Percentiles rank a stretch among this genome's conserved stretches.
Conservation (phyloP, 495 filamentous ascomycete species). For the Trichoderma orchidacearum region DNA sequence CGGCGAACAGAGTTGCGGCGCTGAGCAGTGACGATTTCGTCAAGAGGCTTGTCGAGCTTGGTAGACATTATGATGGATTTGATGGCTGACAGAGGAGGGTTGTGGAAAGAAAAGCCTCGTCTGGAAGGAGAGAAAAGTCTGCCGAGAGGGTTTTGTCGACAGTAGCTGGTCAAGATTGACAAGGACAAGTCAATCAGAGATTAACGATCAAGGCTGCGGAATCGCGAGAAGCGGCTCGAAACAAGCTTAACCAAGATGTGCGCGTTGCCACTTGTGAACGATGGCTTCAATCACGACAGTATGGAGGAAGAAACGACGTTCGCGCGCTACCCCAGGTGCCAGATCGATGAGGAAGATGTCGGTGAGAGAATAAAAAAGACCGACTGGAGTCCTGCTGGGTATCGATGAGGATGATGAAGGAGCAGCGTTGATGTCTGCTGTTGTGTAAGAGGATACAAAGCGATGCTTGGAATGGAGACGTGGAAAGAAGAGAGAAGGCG, state of each 20-base stretch:
- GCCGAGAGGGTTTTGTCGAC: background rate
- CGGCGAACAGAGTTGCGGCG: conserved; percentile 36
- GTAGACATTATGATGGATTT: conserved; percentile 56
- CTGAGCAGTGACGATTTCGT: conserved; percentile 80
- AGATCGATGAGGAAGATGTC: background rate
- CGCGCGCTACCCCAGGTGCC: background rate
- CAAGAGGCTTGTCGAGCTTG: conserved; percentile 90
- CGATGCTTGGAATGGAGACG: conserved; percentile 3
- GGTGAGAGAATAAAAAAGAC: background rate
- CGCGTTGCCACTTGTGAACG: background rate
- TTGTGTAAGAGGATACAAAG: conserved; percentile 3
- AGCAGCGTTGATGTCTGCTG: conserved; percentile 1
- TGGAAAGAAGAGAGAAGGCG: conserved; percentile 2
- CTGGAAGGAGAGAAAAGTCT: conserved; percentile 9
- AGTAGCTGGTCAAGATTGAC: background rate
- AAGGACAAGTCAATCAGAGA: background rate
- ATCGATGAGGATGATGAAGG: background rate
- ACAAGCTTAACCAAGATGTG: background rate
- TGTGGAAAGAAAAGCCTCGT: conserved; percentile 3
- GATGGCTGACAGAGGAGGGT: conserved; percentile 8
- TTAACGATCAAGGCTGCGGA: background rate
- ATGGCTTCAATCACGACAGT: background rate
- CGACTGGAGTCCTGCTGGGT: background rate
- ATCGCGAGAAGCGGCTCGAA: background rate
- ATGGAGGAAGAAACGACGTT: background rate